Evolutionary conservation across 805 yeast species (phyloP), one percentile per base, ranked within the genome.

Genomic region (Barnettozyma populi): DNA sequence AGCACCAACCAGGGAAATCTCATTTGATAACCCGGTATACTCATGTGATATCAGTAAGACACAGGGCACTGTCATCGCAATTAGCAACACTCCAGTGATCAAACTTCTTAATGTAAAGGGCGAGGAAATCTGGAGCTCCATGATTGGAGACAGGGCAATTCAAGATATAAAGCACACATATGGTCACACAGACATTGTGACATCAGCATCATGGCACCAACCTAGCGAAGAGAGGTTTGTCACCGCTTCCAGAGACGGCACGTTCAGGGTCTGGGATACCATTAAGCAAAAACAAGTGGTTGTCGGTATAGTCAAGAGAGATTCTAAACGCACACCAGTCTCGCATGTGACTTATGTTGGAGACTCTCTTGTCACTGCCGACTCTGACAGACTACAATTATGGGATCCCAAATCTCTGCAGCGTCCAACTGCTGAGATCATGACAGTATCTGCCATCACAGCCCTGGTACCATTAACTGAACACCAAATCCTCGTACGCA

Each of bases 201-300:
- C 57, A 7, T 61, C 56, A 46, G 62, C 61, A 7, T 44, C 42
- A 5, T 60, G 60, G 58, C 34, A 39, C 29, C 23, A 25, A 8
- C 14, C 35, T 18, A 23, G 32, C 7, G 19, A 25, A 3, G 29
- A 46, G 7, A 44, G 46, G 14, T 29, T 58, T 6, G 29, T 54
- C 13, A 61, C 66, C 1, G 54, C 58, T 5, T 41, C 56, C 4
- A 18, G 39, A 13, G 67, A 63, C 45, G 57, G 64, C 5, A 60
- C 66, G 2, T 52, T 62, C 25, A 54, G 67, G 47, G 25, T 50
- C 4, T 63, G 66, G 66, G 60, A 58, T 47, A 8, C 48, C 3
- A 9, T 7, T 2, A 48, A 47, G 20, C 41, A 43, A 2, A 52
- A 48, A 31, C 66, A 62, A 23, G 48, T 36, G 4, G 21, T 18